phyloP scores from a whole-genome alignment of 2,329 filamentous ascomycete species.

The Fusarium sp. region DNA sequence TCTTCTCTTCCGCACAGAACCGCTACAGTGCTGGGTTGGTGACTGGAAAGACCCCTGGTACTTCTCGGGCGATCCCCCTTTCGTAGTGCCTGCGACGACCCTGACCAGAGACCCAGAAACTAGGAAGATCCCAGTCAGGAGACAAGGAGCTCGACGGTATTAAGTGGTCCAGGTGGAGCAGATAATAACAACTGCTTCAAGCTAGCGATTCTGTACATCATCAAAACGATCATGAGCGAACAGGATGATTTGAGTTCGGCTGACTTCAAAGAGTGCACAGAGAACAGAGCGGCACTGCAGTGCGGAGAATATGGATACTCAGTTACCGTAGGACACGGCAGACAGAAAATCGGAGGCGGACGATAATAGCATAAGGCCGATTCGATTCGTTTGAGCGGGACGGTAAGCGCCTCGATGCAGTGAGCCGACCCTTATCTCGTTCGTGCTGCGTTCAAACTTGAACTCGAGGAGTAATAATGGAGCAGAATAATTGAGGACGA shows the following conservation, averaged over 20 bases:
- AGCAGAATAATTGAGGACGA: neutral
- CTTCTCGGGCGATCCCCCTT: slow-evolving; percentile 38
- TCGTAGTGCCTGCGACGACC: slow-evolving; percentile 28
- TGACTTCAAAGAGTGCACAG: neutral
- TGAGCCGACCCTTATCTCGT: slow-evolving; percentile 20
- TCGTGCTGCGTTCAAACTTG: neutral
- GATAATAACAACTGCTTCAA: slow-evolving; percentile 12
- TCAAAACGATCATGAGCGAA: neutral
- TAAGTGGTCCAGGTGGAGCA: slow-evolving; percentile 23
- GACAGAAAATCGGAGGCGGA: neutral
- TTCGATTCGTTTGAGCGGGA: slow-evolving; percentile 11
- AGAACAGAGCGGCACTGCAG: neutral
- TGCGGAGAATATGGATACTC: slow-evolving; percentile 19
- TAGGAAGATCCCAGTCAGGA: slow-evolving; percentile 39
- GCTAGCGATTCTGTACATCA: neutral
- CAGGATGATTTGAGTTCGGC: slow-evolving; percentile 1
- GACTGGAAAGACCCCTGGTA: slow-evolving; percentile 15
- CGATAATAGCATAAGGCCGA: slow-evolving; percentile 16
- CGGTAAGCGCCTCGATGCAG: slow-evolving; percentile 29
- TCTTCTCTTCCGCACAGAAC: neutral
- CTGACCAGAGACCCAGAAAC: slow-evolving; percentile 22
- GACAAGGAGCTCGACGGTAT: slow-evolving; percentile 30
- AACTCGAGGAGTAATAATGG: neutral
- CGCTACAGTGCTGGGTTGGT: slow-evolving; percentile 22
- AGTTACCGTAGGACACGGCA: slow-evolving; percentile 10